Base-by-base conservation (phyloP, 177 flowering plant species). In the Telopea speciosissima region DNA sequence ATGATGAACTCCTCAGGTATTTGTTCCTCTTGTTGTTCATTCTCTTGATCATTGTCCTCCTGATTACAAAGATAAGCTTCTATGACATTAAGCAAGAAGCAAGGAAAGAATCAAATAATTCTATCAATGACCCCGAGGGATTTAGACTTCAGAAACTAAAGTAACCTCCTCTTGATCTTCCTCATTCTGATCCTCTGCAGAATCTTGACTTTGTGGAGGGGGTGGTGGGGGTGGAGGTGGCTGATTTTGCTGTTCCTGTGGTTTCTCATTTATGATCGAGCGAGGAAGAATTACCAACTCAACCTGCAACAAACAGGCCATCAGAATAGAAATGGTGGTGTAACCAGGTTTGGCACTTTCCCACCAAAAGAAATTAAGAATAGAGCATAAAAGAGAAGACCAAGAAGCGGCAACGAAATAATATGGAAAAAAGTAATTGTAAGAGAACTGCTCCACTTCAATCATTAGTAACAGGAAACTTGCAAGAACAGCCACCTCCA, bases 271-370 rank as follows among this genome's bases (percentile, higher is more conserved):
- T 74, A 90, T 68, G 40, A 72, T 81, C 71, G 99, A 92, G 62
- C 99, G 93, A 74, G 98, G 99, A 74, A 94, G 92, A 79, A 92
- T 90, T 63, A 94, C 99, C 71, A 94, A 77, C 80, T 94, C 99
- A 22, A 92, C 98, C 98, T 94, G 86, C 17, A 73, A 45, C 28
- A 71, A 8, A 70, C 10, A 52, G 28, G 17, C 68, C 7, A 59
- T 26, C 44, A 54, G 28, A 31, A 62, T 21, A 40, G 11, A 45
- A 17, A 63, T 54, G 17, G 3, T 56, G 7, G 36, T 10, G 14
- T n/a, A 58, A 3, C 24, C 33, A 44, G 49, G 49, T 44, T 44
- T 44, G 3, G 3, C 1, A 10, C 10, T 9, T 44, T 44, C 8
- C 14, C 49, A 44, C 14, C 49, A 44, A 44, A 44, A 44, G 49